A percentile compares a stretch with the other conserved stretches of the same genome.
phyloP scores from a whole-genome alignment of 2,329 filamentous ascomycete species.

The Zalaria obscura region DNA sequence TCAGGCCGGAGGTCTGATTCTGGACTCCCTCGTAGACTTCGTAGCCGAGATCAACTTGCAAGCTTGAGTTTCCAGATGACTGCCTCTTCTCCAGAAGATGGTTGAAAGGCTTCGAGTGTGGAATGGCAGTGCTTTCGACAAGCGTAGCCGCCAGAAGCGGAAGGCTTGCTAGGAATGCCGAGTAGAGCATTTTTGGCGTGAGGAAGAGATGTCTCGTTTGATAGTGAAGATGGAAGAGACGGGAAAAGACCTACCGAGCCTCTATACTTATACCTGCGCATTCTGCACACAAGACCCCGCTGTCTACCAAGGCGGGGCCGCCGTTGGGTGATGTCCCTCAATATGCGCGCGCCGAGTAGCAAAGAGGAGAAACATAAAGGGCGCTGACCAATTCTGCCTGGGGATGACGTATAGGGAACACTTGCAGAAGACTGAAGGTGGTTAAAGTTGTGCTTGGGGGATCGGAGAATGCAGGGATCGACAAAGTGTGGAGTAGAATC shows the following conservation, averaged over 20 bases:
- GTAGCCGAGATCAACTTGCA: conserved; percentile 5
- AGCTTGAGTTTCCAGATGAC: not conserved
- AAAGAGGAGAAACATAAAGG: no score
- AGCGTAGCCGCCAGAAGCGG: not conserved
- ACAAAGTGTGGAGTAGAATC: no score
- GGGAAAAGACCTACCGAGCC: conserved; percentile 1
- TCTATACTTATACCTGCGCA: conserved; percentile 1
- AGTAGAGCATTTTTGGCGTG: not conserved
- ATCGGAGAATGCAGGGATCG: no score
- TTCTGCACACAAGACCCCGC: no score
- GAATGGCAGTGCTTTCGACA: not conserved
- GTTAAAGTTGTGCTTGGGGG: no score
- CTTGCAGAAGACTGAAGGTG: no score
- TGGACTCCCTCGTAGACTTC: conserved; percentile 3
- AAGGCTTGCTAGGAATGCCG: not conserved
- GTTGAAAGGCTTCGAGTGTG: conserved; percentile 2
- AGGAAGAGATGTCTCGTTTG: not conserved
- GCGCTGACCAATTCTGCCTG: no score
- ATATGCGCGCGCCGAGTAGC: no score
- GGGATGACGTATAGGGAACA: no score
- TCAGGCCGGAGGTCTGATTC: conserved; percentile 3
- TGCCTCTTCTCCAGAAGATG: conserved; percentile 4
- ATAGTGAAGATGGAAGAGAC: not conserved
- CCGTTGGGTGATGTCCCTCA: no score
- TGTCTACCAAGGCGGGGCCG: no score